A percentile compares a stretch with the other conserved stretches of the same genome.
Conservation (phyloP, 2,329 filamentous ascomycete species). For the Hypomyces perniciosus region DNA sequence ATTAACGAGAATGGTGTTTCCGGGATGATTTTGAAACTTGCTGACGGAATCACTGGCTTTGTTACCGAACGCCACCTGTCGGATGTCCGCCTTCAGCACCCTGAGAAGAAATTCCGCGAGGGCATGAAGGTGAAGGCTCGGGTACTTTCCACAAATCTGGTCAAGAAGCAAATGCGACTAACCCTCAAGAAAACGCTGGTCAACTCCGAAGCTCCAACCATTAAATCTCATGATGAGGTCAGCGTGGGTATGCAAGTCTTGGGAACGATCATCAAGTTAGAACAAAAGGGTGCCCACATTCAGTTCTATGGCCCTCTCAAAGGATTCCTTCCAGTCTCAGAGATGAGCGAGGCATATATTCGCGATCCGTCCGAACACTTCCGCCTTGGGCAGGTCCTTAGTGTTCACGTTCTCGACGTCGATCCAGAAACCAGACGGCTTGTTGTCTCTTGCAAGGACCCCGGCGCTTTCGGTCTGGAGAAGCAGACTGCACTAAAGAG, state of each 20-base stretch:
- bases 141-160: conserved; percentile 71
- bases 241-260: conserved; percentile 69
- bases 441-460: conserved; percentile 89
- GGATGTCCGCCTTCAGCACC: conserved; percentile 80
- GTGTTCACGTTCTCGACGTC: conserved; percentile 78
- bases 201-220: conserved; percentile 76
- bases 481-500: conserved; percentile 72
- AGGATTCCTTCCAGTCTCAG: conserved; percentile 84
- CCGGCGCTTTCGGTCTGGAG: conserved; percentile 65
- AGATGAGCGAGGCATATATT: conserved; percentile 98
- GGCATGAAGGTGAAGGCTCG: conserved; percentile 78
- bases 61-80: conserved; percentile 85
- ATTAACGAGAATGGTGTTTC: conserved; percentile 71
- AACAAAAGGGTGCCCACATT: conserved; percentile 74
- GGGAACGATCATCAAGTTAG: conserved; percentile 80
- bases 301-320: conserved; percentile 83
- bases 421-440: conserved; percentile 66
- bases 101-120: conserved; percentile 92
- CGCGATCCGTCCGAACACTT: conserved; percentile 86
- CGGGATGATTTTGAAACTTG: conserved; percentile 75
- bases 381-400: conserved; percentile 82
- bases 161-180: conserved; percentile 73
- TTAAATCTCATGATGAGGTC: conserved; percentile 72
- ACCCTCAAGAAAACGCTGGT: conserved; percentile 93
- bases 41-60: conserved; percentile 82